Evolutionary conservation across 345 rosid genomes (phyloP), one percentile per base, ranked within the genome.

Genomic region (Pistacia vera): DNA sequence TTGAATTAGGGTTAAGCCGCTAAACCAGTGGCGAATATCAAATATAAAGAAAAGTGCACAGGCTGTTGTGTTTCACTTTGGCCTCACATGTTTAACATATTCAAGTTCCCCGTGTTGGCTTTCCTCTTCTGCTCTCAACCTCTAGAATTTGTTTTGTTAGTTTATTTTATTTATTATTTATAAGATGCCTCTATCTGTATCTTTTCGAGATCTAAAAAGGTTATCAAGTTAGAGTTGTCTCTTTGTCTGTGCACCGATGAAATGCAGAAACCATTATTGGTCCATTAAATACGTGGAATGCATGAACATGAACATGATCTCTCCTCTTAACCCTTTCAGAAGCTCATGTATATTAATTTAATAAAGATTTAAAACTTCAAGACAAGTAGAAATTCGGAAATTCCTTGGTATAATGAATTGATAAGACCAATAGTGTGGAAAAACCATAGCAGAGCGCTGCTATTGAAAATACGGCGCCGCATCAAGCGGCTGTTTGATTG

Each of bases 51-150:
- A 25, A 51, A 18, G 49, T 69, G 72, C 30, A 18, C 18, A n/a
- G 49, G 52, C 49, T n/a, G 73, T 56, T 71, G 52, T 59, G 36
- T 4, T 20, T 59, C 38, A 22, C 65, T 59, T 44, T 58, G 66
- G 17, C 12, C 4, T 71, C 74, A 33, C 48, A 18, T 13, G 22
- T 11, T 52, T 18, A 46, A 28, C 13, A n/a, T 57, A 41, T 10
- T 17, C 30, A 36, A 35, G 22, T 38, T 11, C 16, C 64, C 22
- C 36, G 28, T 52, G 61, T 17, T 54, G 73, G 62, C 51, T 70
- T 56, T 36, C 73, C 52, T 56, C 63, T 56, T 70, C 56, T 18
- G 30, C 22, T 41, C 75, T 58, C 65, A 3, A 59, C 65, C 65
- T 71, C 65, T 13, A 58, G n/a, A 57, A 33, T 56, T 70, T 20